Percentiles rank a stretch among this genome's conserved stretches.
These are phyloP conservation scores for Mucor velutinosus DNA, from an alignment of 371 early-diverging fungal species.

Conservation along the genomic window DNA sequence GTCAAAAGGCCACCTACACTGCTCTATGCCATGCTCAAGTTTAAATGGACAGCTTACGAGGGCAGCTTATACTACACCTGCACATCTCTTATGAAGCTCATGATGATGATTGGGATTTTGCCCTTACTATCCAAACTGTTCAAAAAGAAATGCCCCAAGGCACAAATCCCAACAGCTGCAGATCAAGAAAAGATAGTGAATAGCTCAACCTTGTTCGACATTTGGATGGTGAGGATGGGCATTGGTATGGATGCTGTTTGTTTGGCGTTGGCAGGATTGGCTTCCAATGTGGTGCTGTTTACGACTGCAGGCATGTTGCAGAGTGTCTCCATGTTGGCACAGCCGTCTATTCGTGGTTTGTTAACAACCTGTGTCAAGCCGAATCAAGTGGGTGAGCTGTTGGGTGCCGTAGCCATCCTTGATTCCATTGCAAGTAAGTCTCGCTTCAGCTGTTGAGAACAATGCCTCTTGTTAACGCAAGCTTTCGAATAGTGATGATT, in stretches of 20 bases:
- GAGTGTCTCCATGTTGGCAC: conserved; percentile 33
- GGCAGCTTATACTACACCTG: conserved; percentile 42
- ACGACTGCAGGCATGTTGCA: conserved; percentile 31
- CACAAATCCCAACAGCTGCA: background rate
- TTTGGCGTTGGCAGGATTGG: conserved; percentile 38
- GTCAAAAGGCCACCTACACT: conserved; percentile 36
- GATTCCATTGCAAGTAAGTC: conserved; percentile 52
- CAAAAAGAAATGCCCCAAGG: conserved; percentile 8
- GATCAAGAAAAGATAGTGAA: background rate
- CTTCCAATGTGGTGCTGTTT: conserved; percentile 25
- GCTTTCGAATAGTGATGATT: conserved; percentile 27
- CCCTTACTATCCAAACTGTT: conserved; percentile 35
- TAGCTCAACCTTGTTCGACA: conserved; percentile 34
- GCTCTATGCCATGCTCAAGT: conserved; percentile 50
- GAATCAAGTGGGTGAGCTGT: conserved; percentile 49
- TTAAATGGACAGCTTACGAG: conserved; percentile 50
- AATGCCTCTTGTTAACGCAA: background rate
- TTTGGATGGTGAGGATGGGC: conserved; percentile 52
- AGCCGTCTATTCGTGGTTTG: conserved; percentile 44
- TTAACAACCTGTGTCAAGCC: conserved; percentile 47
- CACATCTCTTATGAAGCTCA: conserved; percentile 18
- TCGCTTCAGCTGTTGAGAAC: too few species aligned
- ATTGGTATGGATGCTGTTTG: conserved; percentile 31
- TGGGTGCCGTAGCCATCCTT: conserved; percentile 51
- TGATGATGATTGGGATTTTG: conserved; percentile 25